Conservation (phyloP, 2,329 filamentous ascomycete species). For the Fusarium sarcochroum region DNA sequence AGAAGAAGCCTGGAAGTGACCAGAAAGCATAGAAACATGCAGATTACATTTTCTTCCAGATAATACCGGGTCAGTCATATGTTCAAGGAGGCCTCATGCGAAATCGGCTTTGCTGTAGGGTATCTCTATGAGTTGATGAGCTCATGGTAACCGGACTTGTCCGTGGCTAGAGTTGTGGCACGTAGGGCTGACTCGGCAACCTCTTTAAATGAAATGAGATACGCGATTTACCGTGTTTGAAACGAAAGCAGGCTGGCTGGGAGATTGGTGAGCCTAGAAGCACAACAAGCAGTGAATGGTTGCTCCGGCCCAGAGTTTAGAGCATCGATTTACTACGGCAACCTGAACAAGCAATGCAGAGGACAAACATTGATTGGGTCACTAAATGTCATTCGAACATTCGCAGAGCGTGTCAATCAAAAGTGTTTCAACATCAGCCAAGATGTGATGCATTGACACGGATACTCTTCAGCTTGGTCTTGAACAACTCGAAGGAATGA, state of each 20-base stretch:
- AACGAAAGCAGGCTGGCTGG: neutral
- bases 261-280: neutral
- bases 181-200: constrained; percentile 6
- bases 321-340: neutral
- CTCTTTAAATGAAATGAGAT: neutral
- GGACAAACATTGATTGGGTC: neutral
- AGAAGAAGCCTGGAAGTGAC: neutral
- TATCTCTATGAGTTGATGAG: neutral
- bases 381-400: neutral
- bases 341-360: neutral
- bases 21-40: too few species aligned
- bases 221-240: constrained; percentile 8
- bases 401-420: accelerated
- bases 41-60: too few species aligned
- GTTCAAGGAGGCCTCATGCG: neutral
- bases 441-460: constrained; percentile 1
- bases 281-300: neutral
- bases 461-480: neutral
- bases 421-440: neutral
- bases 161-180: constrained; percentile 14
- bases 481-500: neutral
- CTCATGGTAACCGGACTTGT: neutral
- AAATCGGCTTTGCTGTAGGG: constrained; percentile 14
- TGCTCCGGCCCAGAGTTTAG: neutral
- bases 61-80: accelerated